Conservation (phyloP, 306 rosid species). For the Cyclanthera cordifolia region DNA sequence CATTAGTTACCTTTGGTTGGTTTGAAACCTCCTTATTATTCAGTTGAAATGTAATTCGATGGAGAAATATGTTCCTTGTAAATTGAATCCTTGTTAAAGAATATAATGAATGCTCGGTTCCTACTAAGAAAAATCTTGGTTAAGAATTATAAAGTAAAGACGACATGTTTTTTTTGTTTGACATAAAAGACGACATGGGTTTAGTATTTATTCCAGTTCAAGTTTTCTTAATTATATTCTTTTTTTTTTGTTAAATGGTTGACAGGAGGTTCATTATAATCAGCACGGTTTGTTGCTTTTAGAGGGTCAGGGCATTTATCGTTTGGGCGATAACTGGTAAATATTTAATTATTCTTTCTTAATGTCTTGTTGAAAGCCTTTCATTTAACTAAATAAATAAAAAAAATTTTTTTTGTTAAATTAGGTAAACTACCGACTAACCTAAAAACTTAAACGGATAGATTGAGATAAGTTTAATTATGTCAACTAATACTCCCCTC, state of each 20-base stretch:
- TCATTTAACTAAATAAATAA: too few species aligned
- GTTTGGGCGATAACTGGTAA: slow-evolving; percentile 87
- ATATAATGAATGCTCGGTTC: neutral
- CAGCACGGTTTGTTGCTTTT: slow-evolving; percentile 86
- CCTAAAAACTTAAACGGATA: too few species aligned
- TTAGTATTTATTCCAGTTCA: neutral
- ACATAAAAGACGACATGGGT: neutral
- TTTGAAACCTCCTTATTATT: neutral
- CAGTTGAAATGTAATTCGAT: neutral
- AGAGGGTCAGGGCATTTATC: slow-evolving; percentile 93
- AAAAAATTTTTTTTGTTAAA: too few species aligned
- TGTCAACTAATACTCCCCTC: too few species aligned
- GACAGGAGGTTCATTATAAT: slow-evolving; percentile 91
- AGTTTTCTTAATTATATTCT: neutral
- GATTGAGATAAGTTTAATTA: too few species aligned
- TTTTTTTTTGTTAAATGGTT: slow-evolving; percentile 15
- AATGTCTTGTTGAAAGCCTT: neutral
- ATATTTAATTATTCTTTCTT: slow-evolving; percentile 5
- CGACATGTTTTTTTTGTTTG: too few species aligned
- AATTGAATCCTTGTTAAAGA: neutral
- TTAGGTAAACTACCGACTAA: too few species aligned
- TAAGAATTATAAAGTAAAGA: neutral
- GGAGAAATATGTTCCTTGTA: neutral
- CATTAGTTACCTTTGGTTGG: neutral
- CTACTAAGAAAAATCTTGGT: neutral